Evolutionary conservation across 805 yeast species (phyloP).

Genomic region (Ogataea salicorniae): DNA sequence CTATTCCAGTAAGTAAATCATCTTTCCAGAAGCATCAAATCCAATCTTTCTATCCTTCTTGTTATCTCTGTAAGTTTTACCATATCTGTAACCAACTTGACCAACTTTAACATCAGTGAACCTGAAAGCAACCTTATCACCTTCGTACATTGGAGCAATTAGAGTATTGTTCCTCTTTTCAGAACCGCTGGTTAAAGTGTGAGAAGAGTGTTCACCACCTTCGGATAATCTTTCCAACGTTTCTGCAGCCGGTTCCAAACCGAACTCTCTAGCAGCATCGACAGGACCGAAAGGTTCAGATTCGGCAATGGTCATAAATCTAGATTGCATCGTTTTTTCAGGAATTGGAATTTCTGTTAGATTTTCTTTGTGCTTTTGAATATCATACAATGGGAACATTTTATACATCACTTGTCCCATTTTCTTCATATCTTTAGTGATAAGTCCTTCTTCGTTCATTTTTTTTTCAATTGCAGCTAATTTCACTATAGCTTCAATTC

Average conservation of each 20-base stretch:
- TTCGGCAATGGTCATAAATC: slow-evolving; percentile 87
- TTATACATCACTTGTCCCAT: slow-evolving; percentile 62
- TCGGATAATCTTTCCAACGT: slow-evolving; percentile 67
- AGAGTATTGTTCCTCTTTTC: slow-evolving; percentile 33
- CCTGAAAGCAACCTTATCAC: slow-evolving; percentile 67
- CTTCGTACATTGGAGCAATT: slow-evolving; percentile 55
- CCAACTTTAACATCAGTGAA: slow-evolving; percentile 80
- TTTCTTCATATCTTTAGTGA: slow-evolving; percentile 50
- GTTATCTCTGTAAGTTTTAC: slow-evolving; percentile 84
- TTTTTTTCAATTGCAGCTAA: slow-evolving; percentile 60
- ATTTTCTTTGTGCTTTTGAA: slow-evolving; percentile 54
- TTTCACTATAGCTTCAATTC: slow-evolving; percentile 83
- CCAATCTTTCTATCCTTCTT: slow-evolving; percentile 77
- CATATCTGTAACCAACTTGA: slow-evolving; percentile 85
- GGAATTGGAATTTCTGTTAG: slow-evolving; percentile 94
- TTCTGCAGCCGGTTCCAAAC: slow-evolving; percentile 79
- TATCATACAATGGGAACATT: slow-evolving; percentile 73
- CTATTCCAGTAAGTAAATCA: slow-evolving; percentile 29
- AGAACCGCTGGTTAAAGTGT: slow-evolving; percentile 21
- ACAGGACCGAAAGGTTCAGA: slow-evolving; percentile 93
- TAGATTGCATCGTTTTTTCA: slow-evolving; percentile 69
- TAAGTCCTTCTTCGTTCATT: slow-evolving; percentile 49
- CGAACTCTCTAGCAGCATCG: slow-evolving; percentile 85
- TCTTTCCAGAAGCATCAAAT: slow-evolving; percentile 63
- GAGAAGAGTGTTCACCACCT: slow-evolving; percentile 46